Conservation (phyloP, 1,284 basidiomycete species). For the Moesziomyces aphidis region DNA sequence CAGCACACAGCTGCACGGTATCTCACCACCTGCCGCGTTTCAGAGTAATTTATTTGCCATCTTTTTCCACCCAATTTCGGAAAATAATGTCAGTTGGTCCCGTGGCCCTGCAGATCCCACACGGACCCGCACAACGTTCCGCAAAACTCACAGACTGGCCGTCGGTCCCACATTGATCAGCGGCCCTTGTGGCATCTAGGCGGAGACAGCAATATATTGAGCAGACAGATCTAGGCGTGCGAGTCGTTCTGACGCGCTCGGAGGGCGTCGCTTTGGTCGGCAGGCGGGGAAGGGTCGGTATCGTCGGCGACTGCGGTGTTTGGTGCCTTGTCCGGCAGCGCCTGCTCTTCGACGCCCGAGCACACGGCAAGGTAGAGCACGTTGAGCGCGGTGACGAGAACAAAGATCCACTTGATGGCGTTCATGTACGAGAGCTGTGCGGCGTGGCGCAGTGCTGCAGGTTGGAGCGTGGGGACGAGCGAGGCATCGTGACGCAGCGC, state of each 20-base stretch:
- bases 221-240: neutral
- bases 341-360: constrained; percentile 36
- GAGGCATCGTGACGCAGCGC: constrained; percentile 81
- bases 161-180: no score
- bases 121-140: no score
- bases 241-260: neutral
- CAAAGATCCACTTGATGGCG: constrained; percentile 85
- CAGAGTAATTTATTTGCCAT: neutral
- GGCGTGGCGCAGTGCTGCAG: constrained; percentile 74
- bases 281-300: neutral
- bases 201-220: no score
- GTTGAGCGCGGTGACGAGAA: constrained; percentile 79
- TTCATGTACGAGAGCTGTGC: constrained; percentile 85
- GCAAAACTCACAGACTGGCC: no score
- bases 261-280: neutral
- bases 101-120: neutral
- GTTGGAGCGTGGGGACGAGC: constrained; percentile 77
- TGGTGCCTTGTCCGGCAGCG: constrained; percentile 30
- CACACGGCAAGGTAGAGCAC: constrained; percentile 64
- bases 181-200: no score
- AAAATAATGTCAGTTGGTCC: neutral
- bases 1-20: neutral
- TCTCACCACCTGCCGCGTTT: no score
- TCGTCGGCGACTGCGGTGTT: constrained; percentile 6
- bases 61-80: neutral